Evolutionary conservation across 176 grass and related monocot species (phyloP), one percentile per base, ranked within the genome.

Genomic region (Microstegium vimineum): DNA sequence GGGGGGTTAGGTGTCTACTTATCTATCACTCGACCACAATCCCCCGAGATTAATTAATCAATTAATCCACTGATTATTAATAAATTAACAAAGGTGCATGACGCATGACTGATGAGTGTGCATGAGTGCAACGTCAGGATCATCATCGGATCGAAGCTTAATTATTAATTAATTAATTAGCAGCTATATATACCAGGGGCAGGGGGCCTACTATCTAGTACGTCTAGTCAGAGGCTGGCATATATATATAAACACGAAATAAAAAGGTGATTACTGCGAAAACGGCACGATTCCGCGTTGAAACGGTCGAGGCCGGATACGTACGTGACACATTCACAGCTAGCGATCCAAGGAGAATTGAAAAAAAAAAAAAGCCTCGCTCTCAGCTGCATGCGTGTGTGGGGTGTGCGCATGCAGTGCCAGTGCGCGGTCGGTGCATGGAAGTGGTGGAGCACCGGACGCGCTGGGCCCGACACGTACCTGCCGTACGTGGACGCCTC

Each of bases 241-340:
- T n/a, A n/a, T n/a, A n/a, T n/a, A n/a, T n/a, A n/a, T n/a, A n/a
- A n/a, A n/a, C n/a, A 47, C 45, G 45, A 47, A 47, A 47, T 52
- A 34, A 66, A 41, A 69, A 9, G 66, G 35, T 42, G 59, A 0
- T 10, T n/a, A n/a, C n/a, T n/a, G 40, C 5, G 69, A 86, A 81
- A 82, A 71, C 73, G 51, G 76, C 81, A 52, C 80, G 75, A 85
- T 81, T 11, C 76, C 87, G 82, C 82, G 87, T 89, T 75, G 87
- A 81, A 89, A 10, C 31, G 13, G 81, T 86, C 83, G 7, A 15
- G 1, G n/a, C n/a, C n/a, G 5, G 15, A 7, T 18, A 45, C 42
- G 42, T 45, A n/a, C n/a, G n/a, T n/a, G n/a, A n/a, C 15, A 46
- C 43, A 46, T n/a, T n/a, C 43, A n/a, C n/a, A n/a, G n/a, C n/a